Evolutionary conservation across 1,284 basidiomycete species (phyloP).

Genomic region (Limonomyces culmigenus): DNA sequence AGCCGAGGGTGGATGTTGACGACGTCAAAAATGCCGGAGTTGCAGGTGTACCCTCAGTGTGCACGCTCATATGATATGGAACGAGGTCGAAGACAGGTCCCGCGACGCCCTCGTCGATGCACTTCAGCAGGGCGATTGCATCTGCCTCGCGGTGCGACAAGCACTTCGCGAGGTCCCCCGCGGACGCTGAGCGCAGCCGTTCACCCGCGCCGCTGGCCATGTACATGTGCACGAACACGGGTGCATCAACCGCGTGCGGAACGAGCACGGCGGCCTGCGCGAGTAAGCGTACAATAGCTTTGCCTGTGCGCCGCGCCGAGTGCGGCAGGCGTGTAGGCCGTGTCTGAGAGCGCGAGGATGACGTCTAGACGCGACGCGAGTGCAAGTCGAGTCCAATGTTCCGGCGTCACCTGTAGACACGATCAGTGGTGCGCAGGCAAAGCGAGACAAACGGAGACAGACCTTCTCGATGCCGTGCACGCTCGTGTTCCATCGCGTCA

Average conservation of each 20-base stretch:
- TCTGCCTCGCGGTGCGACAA: slow-evolving; percentile 38
- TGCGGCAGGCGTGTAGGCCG: slow-evolving; percentile 44
- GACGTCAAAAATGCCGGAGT: slow-evolving; percentile 1
- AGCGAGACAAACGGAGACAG: slow-evolving; percentile 5
- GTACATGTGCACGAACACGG: slow-evolving; percentile 36
- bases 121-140: slow-evolving; percentile 28
- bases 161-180: slow-evolving; percentile 35
- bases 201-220: slow-evolving; percentile 42
- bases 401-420: slow-evolving; percentile 30
- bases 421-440: slow-evolving; percentile 1
- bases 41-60: slow-evolving; percentile 5
- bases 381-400: slow-evolving; percentile 35
- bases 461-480: slow-evolving; percentile 61
- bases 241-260: not conserved
- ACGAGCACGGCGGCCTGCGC: slow-evolving; percentile 30
- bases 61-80: slow-evolving; percentile 26
- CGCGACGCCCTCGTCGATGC: slow-evolving; percentile 44
- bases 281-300: slow-evolving; percentile 50
- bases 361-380: slow-evolving; percentile 45
- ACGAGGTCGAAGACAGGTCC: slow-evolving; percentile 58
- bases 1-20: slow-evolving; percentile 1
- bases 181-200: slow-evolving; percentile 44
- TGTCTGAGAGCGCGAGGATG: slow-evolving; percentile 54
- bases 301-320: slow-evolving; percentile 58
- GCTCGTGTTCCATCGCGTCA: slow-evolving; percentile 30